These are phyloP conservation scores for Auriscalpium microsporum DNA, from an alignment of 768 basidiomycete species.

Conservation along the genomic window DNA sequence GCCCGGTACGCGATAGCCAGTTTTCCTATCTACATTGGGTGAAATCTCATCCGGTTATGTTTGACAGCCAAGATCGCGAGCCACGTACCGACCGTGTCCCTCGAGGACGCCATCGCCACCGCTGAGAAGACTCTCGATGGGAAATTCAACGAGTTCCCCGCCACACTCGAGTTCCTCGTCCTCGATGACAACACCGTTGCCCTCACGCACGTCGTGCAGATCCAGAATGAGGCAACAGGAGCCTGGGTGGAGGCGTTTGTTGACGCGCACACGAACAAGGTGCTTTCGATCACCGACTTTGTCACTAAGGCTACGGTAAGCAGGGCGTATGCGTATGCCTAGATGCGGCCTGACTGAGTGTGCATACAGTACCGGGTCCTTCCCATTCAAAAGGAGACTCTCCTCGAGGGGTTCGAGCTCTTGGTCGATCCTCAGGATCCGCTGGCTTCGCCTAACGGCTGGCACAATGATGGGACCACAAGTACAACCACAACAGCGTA, in stretches of 20 bases:
- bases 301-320: conserved; percentile 35
- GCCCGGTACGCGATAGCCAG: conserved; percentile 23
- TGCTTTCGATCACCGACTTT: conserved; percentile 46
- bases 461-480: conserved; percentile 36
- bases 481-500: conserved; percentile 25
- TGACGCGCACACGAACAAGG: conserved; percentile 45
- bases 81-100: conserved; percentile 29
- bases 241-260: conserved; percentile 53
- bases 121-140: conserved; percentile 32
- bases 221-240: conserved; percentile 32
- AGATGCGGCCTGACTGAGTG: neutral
- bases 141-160: conserved; percentile 31
- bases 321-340: neutral
- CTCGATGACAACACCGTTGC: conserved; percentile 29
- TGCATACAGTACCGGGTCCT: conserved; percentile 35
- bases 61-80: conserved; percentile 20
- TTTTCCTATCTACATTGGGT: neutral
- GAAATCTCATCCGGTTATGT: neutral
- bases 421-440: conserved; percentile 47
- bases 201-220: conserved; percentile 35
- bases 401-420: conserved; percentile 40
- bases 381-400: conserved; percentile 41
- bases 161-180: conserved; percentile 34
- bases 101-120: conserved; percentile 27
- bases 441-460: conserved; percentile 46